These are phyloP conservation scores for Cnidoscolus chayamansa DNA, from an alignment of 441 rosid genomes.

Conservation along the genomic window DNA sequence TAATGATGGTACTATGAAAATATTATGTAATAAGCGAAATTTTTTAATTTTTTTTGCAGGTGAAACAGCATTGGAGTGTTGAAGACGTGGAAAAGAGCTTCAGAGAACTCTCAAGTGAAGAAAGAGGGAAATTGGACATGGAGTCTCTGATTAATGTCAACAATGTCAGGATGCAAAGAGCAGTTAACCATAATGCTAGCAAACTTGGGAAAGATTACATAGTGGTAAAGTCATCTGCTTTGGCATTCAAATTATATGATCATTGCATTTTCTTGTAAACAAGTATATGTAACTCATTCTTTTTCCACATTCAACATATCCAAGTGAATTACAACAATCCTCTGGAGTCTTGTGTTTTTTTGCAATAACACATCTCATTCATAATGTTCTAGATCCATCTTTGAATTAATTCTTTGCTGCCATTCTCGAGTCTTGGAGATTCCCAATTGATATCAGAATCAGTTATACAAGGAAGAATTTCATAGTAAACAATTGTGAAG, in stretches of 20 bases:
- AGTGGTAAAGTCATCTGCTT: constrained; percentile 15
- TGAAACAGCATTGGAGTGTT: constrained; percentile 1
- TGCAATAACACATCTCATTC: not conserved
- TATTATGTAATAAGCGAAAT: not conserved
- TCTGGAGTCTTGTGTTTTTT: not conserved
- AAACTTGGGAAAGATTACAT: constrained; percentile 14
- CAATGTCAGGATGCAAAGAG: constrained; percentile 18
- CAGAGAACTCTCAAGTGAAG: constrained; percentile 12
- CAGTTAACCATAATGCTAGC: constrained; percentile 9
- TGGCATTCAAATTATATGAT: not conserved
- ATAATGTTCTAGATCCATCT: not conserved
- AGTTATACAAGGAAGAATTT: not conserved
- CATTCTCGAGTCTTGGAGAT: not conserved
- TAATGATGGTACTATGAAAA: not conserved
- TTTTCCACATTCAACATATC: not conserved
- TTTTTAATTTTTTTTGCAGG: constrained; percentile 12
- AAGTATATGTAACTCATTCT: not conserved
- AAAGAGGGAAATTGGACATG: constrained; percentile 16
- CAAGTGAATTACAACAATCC: not conserved
- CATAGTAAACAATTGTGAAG: not conserved
- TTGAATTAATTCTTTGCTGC: not conserved
- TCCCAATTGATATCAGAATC: not conserved
- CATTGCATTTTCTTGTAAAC: not conserved
- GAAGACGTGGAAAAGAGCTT: constrained; percentile 16
- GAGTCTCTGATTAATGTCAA: constrained; percentile 25